Percentiles rank a stretch among this genome's conserved stretches.
phyloP scores from a whole-genome alignment of 345 rosid species.

The Eucalyptus dawsonii region DNA sequence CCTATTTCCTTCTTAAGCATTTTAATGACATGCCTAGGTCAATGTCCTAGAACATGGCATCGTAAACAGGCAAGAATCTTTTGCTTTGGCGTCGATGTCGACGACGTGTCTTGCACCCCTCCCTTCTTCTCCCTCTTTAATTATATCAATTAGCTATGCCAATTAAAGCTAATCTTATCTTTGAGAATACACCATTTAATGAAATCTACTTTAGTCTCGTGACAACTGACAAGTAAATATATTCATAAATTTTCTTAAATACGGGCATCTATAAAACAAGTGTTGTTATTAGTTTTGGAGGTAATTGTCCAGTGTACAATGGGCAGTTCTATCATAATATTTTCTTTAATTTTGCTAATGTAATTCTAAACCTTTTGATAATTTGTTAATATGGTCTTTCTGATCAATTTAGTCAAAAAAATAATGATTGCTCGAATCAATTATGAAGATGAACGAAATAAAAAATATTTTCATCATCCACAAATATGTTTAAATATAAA shows the following conservation, averaged over 20 bases:
- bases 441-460: no score
- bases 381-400: no score
- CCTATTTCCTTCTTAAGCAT: accelerated
- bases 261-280: not conserved
- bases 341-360: no score
- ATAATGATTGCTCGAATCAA: not conserved
- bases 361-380: no score
- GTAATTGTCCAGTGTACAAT: not conserved
- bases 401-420: no score
- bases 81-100: not conserved
- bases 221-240: not conserved
- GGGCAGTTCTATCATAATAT: not conserved
- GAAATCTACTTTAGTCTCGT: not conserved
- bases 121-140: not conserved
- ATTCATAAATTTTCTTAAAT: not conserved
- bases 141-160: not conserved
- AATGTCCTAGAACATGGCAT: not conserved
- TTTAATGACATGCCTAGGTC: no score
- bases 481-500: no score
- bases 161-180: not conserved
- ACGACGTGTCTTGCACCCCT: not conserved
- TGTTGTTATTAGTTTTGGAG: not conserved
- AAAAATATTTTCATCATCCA: no score
- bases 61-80: not conserved
- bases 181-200: not conserved